Conservation (phyloP, 805 yeast species). For the Saturnispora halmiae region DNA sequence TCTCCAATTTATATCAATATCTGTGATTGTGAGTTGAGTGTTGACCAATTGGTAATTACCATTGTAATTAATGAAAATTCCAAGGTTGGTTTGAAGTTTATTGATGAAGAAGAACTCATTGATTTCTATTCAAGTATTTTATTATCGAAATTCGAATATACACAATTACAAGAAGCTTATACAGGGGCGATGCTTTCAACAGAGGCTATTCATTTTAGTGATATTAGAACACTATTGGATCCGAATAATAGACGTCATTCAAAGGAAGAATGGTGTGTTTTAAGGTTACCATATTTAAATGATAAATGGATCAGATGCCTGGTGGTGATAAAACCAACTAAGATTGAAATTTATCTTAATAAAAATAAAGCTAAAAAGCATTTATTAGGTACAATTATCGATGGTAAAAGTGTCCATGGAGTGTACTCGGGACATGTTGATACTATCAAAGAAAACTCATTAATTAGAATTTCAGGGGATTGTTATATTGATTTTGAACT, state of each 20-base stretch:
- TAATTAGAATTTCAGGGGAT: slow-evolving; percentile 49
- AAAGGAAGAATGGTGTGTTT: slow-evolving; percentile 53
- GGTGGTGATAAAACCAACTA: slow-evolving; percentile 40
- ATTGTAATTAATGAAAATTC: slow-evolving; percentile 23
- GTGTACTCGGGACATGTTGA: slow-evolving; percentile 50
- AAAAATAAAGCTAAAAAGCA: slow-evolving; percentile 42
- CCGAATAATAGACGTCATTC: slow-evolving; percentile 36
- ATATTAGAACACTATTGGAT: slow-evolving; percentile 48
- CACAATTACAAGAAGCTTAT: slow-evolving; percentile 49
- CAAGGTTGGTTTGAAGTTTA: slow-evolving; percentile 20
- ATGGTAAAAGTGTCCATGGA: slow-evolving; percentile 40
- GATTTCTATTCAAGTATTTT: slow-evolving; percentile 37
- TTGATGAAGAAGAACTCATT: slow-evolving; percentile 22
- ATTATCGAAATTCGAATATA: slow-evolving; percentile 48
- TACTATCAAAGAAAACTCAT: slow-evolving; percentile 48
- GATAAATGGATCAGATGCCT: slow-evolving; percentile 52
- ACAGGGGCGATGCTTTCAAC: slow-evolving; percentile 56
- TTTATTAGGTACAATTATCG: slow-evolving; percentile 41
- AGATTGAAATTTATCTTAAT: slow-evolving; percentile 43
- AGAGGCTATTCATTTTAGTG: slow-evolving; percentile 48
- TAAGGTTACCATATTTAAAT: slow-evolving; percentile 49
- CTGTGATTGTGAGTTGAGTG: slow-evolving; percentile 33
- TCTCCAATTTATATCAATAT: slow-evolving; percentile 44
- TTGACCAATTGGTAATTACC: slow-evolving; percentile 9
- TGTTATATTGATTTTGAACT: slow-evolving; percentile 36